Evolutionary conservation across 306 rosid species (phyloP), one percentile per base, ranked within the genome.

Genomic region (Gastrolobium villosum): DNA sequence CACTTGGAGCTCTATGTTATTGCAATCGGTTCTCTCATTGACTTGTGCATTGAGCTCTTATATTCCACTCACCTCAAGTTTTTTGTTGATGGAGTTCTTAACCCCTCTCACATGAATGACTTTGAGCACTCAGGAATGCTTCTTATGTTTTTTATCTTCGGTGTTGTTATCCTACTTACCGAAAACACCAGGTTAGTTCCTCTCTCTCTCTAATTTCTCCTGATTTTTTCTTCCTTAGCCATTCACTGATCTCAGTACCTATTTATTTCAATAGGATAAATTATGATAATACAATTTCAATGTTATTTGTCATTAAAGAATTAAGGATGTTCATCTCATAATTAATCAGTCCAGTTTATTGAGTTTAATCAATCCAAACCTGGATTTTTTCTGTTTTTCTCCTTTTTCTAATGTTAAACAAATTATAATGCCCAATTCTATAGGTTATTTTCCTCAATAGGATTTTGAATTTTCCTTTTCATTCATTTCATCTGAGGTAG

Each of bases 41-140:
- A 95, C 57, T 37, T 95, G 90, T 95, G 99, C 66, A 82, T 95
- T 10, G 99, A 95, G 88, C 81, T 95, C 88, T 80, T 95, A 13
- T 95, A 93, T 84, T 90, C 99, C n/a, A 89, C 99, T 4, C 98
- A 95, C 75, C 90, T 93, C 79, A 88, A 80, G 89, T 88, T 93
- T 76, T 84, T 90, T 77, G 96, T 90, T 28, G 54, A 76, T 65
- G 97, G 93, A 34, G 90, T 88, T 48, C 80, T 93, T 79, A 95
- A 95, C 83, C 99, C 97, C 13, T 76, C 86, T 54, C 99, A 93
- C 61, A 90, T 95, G 98, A 95, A 95, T 79, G 88, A 95, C 81
- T 93, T 95, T 60, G 99, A 95, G 88, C 98, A 95, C 79, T 82
- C 97, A 0, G 98, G 96, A 78, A 95, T 95, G 98, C 99, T 95